These are phyloP conservation scores for Hygrocybe punicea DNA, from an alignment of 768 basidiomycete species.

Conservation along the genomic window DNA sequence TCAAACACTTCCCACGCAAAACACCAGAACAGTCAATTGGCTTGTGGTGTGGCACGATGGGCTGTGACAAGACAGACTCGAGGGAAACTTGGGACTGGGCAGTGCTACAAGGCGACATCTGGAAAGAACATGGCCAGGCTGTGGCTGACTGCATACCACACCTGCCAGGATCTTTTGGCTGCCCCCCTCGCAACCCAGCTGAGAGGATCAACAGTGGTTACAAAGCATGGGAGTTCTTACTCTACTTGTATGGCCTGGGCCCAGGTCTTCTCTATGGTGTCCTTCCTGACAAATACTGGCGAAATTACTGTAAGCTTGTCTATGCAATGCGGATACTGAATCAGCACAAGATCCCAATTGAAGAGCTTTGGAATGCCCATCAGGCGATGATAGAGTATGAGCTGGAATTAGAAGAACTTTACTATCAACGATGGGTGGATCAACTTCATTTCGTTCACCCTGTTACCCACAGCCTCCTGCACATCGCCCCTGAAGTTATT, in stretches of 20 bases:
- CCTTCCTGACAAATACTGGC: slow-evolving; percentile 8
- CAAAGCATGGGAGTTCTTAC: slow-evolving; percentile 14
- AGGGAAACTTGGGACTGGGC: slow-evolving; percentile 23
- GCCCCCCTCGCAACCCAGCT: slow-evolving; percentile 31
- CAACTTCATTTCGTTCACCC: slow-evolving; percentile 19
- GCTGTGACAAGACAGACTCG: slow-evolving; percentile 17
- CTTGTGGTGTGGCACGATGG: slow-evolving; percentile 20
- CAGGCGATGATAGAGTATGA: slow-evolving; percentile 10
- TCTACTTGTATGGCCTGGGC: slow-evolving; percentile 12
- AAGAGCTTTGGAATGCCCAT: slow-evolving; percentile 3
- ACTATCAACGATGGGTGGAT: slow-evolving; percentile 13
- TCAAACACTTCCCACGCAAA: too few relatives aligned
- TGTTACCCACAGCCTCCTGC: slow-evolving; percentile 14
- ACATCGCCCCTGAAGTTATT: slow-evolving; percentile 11
- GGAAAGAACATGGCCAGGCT: slow-evolving; percentile 29
- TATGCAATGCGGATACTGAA: slow-evolving; percentile 4
- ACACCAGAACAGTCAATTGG: slow-evolving; percentile 26
- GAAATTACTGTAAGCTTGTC: slow-evolving; percentile 16
- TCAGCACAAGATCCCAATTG: slow-evolving; percentile 3
- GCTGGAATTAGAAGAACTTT: slow-evolving; percentile 17
- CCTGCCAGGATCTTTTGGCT: slow-evolving; percentile 34
- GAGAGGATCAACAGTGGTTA: slow-evolving; percentile 29
- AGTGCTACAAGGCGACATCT: slow-evolving; percentile 14
- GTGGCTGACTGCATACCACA: slow-evolving; percentile 17
- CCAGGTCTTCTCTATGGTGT: slow-evolving; percentile 9